phyloP scores from a whole-genome alignment of 306 rosid species.

The Neltuma alba region DNA sequence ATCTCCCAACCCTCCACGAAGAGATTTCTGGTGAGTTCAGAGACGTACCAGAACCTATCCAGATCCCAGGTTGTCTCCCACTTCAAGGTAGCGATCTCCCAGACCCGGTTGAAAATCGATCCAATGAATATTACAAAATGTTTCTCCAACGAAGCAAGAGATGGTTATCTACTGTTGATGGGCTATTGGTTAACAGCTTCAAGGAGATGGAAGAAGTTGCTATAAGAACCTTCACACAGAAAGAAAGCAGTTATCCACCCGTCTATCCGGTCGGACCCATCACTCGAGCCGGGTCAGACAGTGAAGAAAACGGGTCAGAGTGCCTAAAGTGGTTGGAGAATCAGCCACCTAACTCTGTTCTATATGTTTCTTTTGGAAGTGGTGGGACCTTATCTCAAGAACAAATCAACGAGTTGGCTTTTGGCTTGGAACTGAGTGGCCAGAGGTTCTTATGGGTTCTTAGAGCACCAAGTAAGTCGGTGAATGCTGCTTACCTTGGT shows the following conservation, averaged over 20 bases:
- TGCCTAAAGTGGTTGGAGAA: no score
- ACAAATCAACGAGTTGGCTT: constrained; percentile 17
- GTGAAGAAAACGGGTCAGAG: background rate
- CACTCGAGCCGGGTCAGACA: background rate
- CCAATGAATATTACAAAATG: background rate
- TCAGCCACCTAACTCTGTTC: no score
- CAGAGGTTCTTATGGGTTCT: constrained; percentile 14
- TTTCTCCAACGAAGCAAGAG: background rate
- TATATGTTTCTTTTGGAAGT: constrained; percentile 17
- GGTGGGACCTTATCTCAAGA: background rate
- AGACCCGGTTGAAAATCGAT: constrained; percentile 29
- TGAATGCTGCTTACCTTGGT: constrained; percentile 27
- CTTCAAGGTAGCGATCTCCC: constrained; percentile 37
- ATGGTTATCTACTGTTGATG: constrained; percentile 10
- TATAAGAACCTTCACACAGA: constrained; percentile 5
- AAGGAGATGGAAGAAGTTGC: constrained; percentile 27
- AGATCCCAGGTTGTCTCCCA: constrained; percentile 44
- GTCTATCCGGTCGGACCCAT: constrained; percentile 46
- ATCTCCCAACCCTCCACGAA: constrained; percentile 20
- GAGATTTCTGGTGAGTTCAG: constrained; percentile 24
- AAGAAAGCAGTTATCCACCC: background rate
- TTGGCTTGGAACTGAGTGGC: constrained; percentile 17
- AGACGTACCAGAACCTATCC: constrained; percentile 26
- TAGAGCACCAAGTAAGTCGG: constrained; percentile 14
- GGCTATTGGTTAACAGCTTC: constrained; percentile 37